These are phyloP conservation scores for Multifurca ochricompacta DNA, from an alignment of 768 basidiomycete genomes.

Conservation along the genomic window DNA sequence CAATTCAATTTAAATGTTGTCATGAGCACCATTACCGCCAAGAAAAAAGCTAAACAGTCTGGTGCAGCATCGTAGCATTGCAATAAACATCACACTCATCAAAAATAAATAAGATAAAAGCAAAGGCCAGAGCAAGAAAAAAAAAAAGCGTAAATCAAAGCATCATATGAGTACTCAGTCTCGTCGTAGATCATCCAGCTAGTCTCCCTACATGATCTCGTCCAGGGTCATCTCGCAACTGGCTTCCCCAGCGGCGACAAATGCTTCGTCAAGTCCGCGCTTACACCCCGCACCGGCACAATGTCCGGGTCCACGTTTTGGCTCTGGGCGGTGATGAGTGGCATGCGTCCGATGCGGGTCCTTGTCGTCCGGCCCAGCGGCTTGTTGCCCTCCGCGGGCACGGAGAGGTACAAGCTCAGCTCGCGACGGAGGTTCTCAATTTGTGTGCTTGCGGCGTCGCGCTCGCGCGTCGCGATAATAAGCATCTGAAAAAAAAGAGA, in stretches of 20 bases:
- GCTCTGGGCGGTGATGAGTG: constrained; percentile 22
- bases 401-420: constrained; percentile 31
- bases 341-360: constrained; percentile 28
- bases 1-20: too few relatives aligned
- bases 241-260: constrained; percentile 16
- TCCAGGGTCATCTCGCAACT: constrained; percentile 28
- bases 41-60: too few relatives aligned
- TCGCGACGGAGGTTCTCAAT: constrained; percentile 30
- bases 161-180: background rate
- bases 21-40: too few relatives aligned
- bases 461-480: constrained; percentile 27
- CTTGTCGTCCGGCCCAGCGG: constrained; percentile 30
- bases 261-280: constrained; percentile 9
- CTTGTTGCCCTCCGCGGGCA: constrained; percentile 26
- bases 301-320: constrained; percentile 14
- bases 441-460: constrained; percentile 25
- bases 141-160: background rate
- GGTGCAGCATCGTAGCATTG: background rate
- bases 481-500: constrained; percentile 23
- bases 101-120: background rate
- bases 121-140: background rate
- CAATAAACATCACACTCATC: background rate
- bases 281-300: background rate
- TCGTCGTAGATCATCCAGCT: background rate
- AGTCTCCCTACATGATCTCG: constrained; percentile 20